Evolutionary conservation across 202 grass and related monocot genomes (phyloP).

Genomic region (Carex sylvatica): DNA sequence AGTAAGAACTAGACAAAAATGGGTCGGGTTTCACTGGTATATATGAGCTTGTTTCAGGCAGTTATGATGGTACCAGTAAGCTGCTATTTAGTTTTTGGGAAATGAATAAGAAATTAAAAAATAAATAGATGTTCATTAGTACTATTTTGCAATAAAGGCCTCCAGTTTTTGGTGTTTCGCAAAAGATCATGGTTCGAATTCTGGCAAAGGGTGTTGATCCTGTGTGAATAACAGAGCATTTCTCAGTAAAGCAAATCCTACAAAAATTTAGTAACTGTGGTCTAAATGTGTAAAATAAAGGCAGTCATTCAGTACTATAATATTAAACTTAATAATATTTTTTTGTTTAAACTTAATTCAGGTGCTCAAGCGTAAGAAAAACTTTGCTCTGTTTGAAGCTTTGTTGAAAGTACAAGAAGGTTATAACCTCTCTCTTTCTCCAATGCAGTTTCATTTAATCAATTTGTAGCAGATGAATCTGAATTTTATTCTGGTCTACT

Average conservation of each 20-base stretch:
- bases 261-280: not conserved
- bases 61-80: not conserved
- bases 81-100: not conserved
- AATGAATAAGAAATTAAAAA: not conserved
- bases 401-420: slow-evolving; percentile 52
- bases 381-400: slow-evolving; percentile 40
- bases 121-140: not conserved
- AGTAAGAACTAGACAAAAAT: not conserved
- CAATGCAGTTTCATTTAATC: not conserved
- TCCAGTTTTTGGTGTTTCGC: not conserved
- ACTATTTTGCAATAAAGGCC: not conserved
- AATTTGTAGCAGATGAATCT: not conserved
- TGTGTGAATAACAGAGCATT: not conserved
- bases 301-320: not conserved
- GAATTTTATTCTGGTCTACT: not conserved
- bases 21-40: not conserved
- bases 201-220: not conserved
- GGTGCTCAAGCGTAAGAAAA: slow-evolving; percentile 36
- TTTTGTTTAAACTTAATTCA: not conserved
- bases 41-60: not conserved
- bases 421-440: not conserved
- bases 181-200: not conserved
- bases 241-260: not conserved
- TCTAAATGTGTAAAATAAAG: not conserved
- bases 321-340: not conserved